Base-by-base conservation (phyloP, 1,284 basidiomycete genomes). In the Ustilago bromivora region DNA sequence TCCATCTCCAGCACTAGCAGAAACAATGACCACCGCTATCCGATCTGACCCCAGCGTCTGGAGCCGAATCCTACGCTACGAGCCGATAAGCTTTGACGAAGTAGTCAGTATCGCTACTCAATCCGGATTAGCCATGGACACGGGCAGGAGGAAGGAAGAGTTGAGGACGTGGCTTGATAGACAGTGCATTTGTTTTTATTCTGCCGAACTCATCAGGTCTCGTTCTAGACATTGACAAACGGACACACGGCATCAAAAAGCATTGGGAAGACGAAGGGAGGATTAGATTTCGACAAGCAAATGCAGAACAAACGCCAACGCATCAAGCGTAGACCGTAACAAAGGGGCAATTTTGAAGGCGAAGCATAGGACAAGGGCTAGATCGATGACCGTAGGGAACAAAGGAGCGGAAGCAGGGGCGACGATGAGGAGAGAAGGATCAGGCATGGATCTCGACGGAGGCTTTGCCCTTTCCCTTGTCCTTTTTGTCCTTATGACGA, bases 21-120 rank as follows among this genome's bases (percentile, higher is more conserved):
- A 63, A 23, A 68, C 59, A 19, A 69, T 74, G 67, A 70, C 61
- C 0, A 1, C 2, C 15, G 75, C 76, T 10, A 70, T 75, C 11
- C 57, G 61, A 12, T 34, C 38, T n/a, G 19, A 63, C 9, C 4
- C 43, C 3, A 32, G 19, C 6, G 32, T 78, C 0, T 71, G 65
- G 67, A 17, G 3, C 7, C 36, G 76, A 1, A 63, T 78, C 15
- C 57, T 78, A 3, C 71, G 71, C 28, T 78, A 62, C 61, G 76
- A 78, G 31, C 76, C 76, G 1, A 69, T 78, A 51, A 63, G 58
- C 58, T 78, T 78, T 31, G 76, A 78, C 46, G 76, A 78, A 35
- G 13, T 78, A 2, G 59, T 78, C 47, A 74, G 71, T 47, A 57
- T 75, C n/a, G 68, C 69, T 3, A 63, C 65, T 0, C 41, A 61